Evolutionary conservation across 140 eudicot genomes (phyloP), one percentile per base, ranked within the genome.

Genomic region (Bidens hawaiensis): DNA sequence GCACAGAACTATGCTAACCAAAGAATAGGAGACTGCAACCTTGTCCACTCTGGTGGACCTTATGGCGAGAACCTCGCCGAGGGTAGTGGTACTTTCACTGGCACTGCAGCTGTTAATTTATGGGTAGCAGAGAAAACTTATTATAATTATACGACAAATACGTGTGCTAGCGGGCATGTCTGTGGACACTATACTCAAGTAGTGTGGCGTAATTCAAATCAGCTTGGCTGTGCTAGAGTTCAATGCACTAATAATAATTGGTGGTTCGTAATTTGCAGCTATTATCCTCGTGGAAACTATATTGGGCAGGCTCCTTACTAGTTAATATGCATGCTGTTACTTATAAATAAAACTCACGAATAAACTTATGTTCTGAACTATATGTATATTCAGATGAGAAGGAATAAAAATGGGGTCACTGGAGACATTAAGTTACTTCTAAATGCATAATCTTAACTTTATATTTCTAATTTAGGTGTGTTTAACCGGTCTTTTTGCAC

Each of bases 251-350:
- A 63, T 28, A 60, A 68, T 14, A 46, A 56, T 21, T 68, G 79
- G 70, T 51, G 54, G 70, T 81, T 78, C 12, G 78, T 81, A 5
- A 81, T 76, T 4, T 85, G 94, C 53, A 81, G 64, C 63, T 85
- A 85, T 56, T 68, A 76, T 78, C 88, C 88, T 16, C 94, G 68
- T 0, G 88, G 85, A 1, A 85, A 85, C 54, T 55, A 16, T 12
- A 18, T 49, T 21, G 88, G n/a, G n/a, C n/a, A n/a, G n/a, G n/a
- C n/a, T n/a, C n/a, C n/a, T n/a, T n/a, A n/a, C n/a, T n/a, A n/a
- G 85, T 18, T 46, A 7, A 46, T 46, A 2, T 13, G 2, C 13
- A 38, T 38, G 45, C 13, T 38, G n/a, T n/a, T n/a, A n/a, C n/a
- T n/a, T n/a, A 1, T 12, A 38, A 7, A 15, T 12, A 15, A 10